Percentiles rank a stretch among this genome's conserved stretches.
Conservation (phyloP, 1,139 yeast genomes). For the Eremothecium coryli region DNA sequence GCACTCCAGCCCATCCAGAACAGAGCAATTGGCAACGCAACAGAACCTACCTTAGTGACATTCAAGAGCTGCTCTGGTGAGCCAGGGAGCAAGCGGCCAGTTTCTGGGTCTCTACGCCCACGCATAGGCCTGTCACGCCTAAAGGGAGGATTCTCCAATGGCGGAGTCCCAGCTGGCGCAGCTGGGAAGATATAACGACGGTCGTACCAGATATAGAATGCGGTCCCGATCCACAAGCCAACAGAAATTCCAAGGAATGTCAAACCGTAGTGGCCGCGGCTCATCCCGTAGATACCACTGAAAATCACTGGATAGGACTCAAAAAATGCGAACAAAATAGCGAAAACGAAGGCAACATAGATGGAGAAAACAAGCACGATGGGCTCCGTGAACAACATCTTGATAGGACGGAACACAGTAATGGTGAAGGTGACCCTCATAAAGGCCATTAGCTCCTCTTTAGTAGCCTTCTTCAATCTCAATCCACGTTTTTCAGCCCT, state of each 20-base stretch:
- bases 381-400: constrained; percentile 60
- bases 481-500: constrained; percentile 55
- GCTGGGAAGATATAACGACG: constrained; percentile 42
- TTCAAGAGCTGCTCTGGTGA: constrained; percentile 38
- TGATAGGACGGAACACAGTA: constrained; percentile 50
- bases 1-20: constrained; percentile 85
- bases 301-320: constrained; percentile 72
- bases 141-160: constrained; percentile 20
- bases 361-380: constrained; percentile 58
- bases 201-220: constrained; percentile 43
- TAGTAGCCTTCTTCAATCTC: constrained; percentile 33
- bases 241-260: constrained; percentile 63
- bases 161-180: constrained; percentile 50
- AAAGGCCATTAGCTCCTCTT: constrained; percentile 29
- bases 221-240: constrained; percentile 50
- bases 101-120: constrained; percentile 32
- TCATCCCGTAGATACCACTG: constrained; percentile 51
- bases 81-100: constrained; percentile 42
- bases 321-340: constrained; percentile 67
- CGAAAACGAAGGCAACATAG: constrained; percentile 63
- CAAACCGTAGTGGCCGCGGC: constrained; percentile 52
- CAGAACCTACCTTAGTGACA: constrained; percentile 49
- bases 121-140: constrained; percentile 23
- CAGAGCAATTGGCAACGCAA: constrained; percentile 55
- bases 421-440: constrained; percentile 35